A percentile compares a stretch with the other conserved stretches of the same genome.
phyloP scores from a whole-genome alignment of 2,329 filamentous ascomycete genomes.

The Domatiomyces catenatus region DNA sequence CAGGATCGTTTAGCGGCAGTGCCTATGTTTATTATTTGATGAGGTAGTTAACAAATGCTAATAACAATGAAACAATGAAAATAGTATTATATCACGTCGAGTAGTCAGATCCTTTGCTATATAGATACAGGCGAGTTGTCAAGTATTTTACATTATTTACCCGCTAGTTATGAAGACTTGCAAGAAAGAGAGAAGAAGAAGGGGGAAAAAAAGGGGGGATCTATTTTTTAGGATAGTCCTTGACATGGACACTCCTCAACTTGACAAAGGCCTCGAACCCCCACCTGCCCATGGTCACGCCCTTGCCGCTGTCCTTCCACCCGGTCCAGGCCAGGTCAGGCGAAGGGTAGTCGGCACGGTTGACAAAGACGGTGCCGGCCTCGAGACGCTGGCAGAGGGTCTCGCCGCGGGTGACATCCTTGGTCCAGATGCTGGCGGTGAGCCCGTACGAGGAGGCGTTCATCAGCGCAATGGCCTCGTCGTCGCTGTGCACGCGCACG shows the following conservation, averaged over 20 bases:
- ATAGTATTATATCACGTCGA: too few relatives aligned
- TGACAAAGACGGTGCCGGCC: slow-evolving; percentile 91
- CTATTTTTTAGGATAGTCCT: slow-evolving; percentile 49
- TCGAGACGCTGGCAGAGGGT: slow-evolving; percentile 67
- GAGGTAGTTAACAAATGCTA: too few relatives aligned
- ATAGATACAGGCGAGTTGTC: too few relatives aligned
- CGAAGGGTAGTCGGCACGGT: slow-evolving; percentile 80
- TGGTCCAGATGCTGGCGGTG: slow-evolving; percentile 95
- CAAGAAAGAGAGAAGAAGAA: too few relatives aligned
- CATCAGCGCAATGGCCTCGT: slow-evolving; percentile 71
- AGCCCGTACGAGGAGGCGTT: slow-evolving; percentile 90
- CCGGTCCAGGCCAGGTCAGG: slow-evolving; percentile 92
- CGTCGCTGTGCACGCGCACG: slow-evolving; percentile 68
- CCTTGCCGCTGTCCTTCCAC: slow-evolving; percentile 93
- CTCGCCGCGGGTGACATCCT: slow-evolving; percentile 61
- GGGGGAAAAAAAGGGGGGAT: neutral
- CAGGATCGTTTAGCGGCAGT: neutral
- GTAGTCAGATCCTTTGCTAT: too few relatives aligned
- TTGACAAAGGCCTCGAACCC: slow-evolving; percentile 94
- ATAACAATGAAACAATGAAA: slow-evolving; percentile 13
- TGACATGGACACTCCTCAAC: slow-evolving; percentile 89
- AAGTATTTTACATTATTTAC: too few relatives aligned
- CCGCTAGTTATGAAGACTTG: too few relatives aligned
- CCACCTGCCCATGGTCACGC: slow-evolving; percentile 73
- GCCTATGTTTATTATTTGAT: slow-evolving; percentile 1